Evolutionary conservation across 352 stramenopile species (phyloP).

Genomic region (Pythium aristosporum): DNA sequence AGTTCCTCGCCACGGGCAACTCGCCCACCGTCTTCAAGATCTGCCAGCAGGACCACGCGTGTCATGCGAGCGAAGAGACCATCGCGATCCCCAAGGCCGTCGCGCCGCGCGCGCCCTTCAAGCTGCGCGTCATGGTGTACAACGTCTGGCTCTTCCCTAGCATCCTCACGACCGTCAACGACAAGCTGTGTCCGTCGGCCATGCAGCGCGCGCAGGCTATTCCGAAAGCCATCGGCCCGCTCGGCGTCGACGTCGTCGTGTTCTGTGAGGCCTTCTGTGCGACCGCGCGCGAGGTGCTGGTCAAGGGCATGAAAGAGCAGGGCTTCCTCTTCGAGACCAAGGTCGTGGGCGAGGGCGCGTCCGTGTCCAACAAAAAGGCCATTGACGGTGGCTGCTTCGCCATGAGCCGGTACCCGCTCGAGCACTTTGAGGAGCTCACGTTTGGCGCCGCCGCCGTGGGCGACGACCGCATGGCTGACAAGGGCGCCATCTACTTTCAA

Average conservation of each 20-base stretch:
- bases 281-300: constrained; percentile 41
- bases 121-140: constrained; percentile 63
- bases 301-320: constrained; percentile 61
- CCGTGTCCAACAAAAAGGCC: constrained; percentile 56
- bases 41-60: constrained; percentile 29
- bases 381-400: constrained; percentile 65
- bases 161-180: constrained; percentile 58
- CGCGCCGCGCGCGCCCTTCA: constrained; percentile 26
- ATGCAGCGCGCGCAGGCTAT: constrained; percentile 55
- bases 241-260: constrained; percentile 59
- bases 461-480: constrained; percentile 67
- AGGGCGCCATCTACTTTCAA: constrained; percentile 66
- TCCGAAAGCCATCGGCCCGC: constrained; percentile 35
- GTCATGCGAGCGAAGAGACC: constrained; percentile 30
- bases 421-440: constrained; percentile 53
- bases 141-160: constrained; percentile 73
- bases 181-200: constrained; percentile 56
- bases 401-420: constrained; percentile 66
- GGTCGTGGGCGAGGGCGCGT: constrained; percentile 42
- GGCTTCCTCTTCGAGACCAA: constrained; percentile 75
- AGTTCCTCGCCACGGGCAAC: constrained; percentile 49
- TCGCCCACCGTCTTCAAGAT: constrained; percentile 50
- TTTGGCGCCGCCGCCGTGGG: constrained; percentile 53
- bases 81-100: constrained; percentile 13
- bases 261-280: constrained; percentile 73